Base-by-base conservation (phyloP, 2,329 filamentous ascomycete genomes). In the Aspergillus udagawae region DNA sequence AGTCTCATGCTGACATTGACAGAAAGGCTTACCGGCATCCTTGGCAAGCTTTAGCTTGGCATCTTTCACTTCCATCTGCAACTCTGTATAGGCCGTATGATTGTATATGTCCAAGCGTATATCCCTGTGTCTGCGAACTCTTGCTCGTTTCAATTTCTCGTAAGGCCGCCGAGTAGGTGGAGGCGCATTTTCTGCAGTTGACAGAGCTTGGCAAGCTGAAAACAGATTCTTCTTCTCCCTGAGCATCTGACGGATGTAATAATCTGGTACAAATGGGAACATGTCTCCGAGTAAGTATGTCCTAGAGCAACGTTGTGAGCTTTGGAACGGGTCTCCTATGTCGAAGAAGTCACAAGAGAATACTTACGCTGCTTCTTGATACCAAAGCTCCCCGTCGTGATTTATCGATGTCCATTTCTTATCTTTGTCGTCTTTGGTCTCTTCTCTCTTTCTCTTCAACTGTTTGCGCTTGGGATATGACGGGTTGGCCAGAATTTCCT, bases 381-480 rank as follows among this genome's bases (percentile, higher is more conserved):
- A 67, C 20, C 51, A 51, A 41, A 59, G 52, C n/a, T 63, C 53
- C 25, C 70, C 67, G 51, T 68, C 62, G 53, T 64, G 47, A 38
- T 67, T 65, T 64, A 65, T 49, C 3, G 70, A 71, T 51, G 71
- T 41, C 58, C 61, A 62, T 52, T 71, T 69, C 4, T 38, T 14
- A 27, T 49, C 23, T n/a, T 69, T 50, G 54, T 71, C 47, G 29
- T 47, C 44, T 20, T 70, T 56, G 8, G 63, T 50, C 7, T 69
- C 61, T 57, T 70, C 63, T 54, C 77, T 76, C 49, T 74, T 70
- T 59, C 75, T 70, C 54, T 74, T 67, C 14, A 28, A 52, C 42
- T 69, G 73, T 57, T 75, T 74, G 53, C 74, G 65, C 51, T 74
- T 80, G 3, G 80, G 79, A 63, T 82, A 82, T 4, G 64, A 56